phyloP scores from a whole-genome alignment of 176 grass and related monocot genomes.

The Musa schizocarpa region DNA sequence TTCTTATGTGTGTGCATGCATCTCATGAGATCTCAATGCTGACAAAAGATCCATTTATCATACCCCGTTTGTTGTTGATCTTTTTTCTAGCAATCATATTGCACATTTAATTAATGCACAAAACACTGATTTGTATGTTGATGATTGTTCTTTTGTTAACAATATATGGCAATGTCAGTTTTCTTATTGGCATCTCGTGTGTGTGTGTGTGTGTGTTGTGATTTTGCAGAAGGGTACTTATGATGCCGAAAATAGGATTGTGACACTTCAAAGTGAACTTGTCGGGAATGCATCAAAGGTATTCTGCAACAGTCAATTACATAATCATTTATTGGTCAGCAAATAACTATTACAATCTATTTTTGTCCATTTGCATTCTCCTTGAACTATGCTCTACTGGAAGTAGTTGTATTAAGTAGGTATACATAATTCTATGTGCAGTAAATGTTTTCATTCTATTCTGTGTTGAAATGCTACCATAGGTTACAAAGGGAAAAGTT shows the following conservation, averaged over 20 bases:
- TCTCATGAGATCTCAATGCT: no score
- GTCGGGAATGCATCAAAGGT: constrained; percentile 89
- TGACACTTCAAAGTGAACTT: constrained; percentile 64
- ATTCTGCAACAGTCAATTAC: constrained; percentile 8
- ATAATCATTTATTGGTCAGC: not conserved
- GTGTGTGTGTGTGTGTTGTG: constrained; percentile 11
- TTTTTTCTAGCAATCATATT: not conserved
- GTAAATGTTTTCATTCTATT: no score
- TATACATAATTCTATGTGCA: no score
- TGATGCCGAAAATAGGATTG: constrained; percentile 50
- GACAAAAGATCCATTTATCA: no score
- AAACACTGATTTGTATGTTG: not conserved
- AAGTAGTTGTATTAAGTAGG: not conserved
- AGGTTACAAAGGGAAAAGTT: no score
- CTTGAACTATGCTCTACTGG: not conserved
- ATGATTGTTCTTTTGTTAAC: not conserved
- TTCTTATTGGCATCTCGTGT: not conserved
- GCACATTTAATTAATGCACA: not conserved
- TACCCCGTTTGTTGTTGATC: no score
- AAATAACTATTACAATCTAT: not conserved
- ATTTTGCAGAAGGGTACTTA: constrained; percentile 68
- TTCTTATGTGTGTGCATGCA: no score
- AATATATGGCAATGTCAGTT: not conserved
- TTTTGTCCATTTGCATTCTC: not conserved
- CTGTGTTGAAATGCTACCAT: no score